These are phyloP conservation scores for Camellia lanceoleosa DNA, from an alignment of 148 eudicot genomes.

Conservation along the genomic window DNA sequence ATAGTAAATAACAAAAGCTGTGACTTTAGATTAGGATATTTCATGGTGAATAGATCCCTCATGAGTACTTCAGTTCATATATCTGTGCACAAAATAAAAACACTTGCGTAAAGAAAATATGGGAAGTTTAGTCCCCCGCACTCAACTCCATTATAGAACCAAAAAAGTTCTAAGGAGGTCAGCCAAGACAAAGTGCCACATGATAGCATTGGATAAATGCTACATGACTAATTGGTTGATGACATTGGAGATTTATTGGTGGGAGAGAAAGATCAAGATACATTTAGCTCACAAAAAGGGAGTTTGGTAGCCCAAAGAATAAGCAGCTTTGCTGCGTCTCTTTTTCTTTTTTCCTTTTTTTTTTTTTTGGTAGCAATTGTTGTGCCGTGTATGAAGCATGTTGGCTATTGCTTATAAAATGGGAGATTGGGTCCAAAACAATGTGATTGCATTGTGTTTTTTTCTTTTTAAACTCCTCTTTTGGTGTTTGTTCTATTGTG, in stretches of 20 bases:
- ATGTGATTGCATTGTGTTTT: too few species aligned
- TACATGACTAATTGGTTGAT: background rate
- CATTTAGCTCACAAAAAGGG: too few species aligned
- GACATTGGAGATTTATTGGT: background rate
- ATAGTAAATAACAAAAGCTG: too few species aligned
- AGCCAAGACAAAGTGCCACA: background rate
- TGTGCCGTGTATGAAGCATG: too few species aligned
- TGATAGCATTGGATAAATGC: background rate
- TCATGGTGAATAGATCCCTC: background rate
- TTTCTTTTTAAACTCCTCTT: too few species aligned
- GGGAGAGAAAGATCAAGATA: too few species aligned
- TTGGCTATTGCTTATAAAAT: too few species aligned
- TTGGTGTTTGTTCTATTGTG: background rate
- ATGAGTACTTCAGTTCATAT: background rate
- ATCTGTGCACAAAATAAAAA: background rate
- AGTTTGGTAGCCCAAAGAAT: too few species aligned
- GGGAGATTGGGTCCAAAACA: background rate
- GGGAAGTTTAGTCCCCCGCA: background rate
- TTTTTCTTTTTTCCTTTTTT: too few species aligned
- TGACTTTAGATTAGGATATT: background rate
- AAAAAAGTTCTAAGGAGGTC: background rate
- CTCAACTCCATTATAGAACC: background rate
- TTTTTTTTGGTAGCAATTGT: too few species aligned
- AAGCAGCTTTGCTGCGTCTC: too few species aligned
- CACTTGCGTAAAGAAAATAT: background rate